Evolutionary conservation across 139 green algal genomes (phyloP), one percentile per base, ranked within the genome.

Genomic region (Coelastrella sp.): DNA sequence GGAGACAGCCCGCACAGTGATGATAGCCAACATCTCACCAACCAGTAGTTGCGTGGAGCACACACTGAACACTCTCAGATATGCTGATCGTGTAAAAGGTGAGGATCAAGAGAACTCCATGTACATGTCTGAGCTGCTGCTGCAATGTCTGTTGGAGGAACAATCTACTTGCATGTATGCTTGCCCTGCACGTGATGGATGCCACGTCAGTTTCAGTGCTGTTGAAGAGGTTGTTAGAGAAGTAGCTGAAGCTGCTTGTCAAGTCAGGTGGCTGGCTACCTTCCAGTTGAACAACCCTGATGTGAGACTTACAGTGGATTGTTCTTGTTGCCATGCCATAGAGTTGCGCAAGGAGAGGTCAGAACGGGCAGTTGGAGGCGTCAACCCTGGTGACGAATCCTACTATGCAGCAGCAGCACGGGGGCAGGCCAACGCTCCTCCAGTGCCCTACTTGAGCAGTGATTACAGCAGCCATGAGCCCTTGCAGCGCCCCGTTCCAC

Each of bases 41-140:
- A 96, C 91, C 75, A 89, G 85, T 9, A 76, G 74, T 13, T 96
- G 89, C 38, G 98, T 98, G 76, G 97, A 99, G 92, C 96, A 99
- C 91, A 99, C 96, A 8, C 94, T 99, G 60, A 99, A 99, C 91
- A 99, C 97, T 17, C 92, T 99, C 77, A 90, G 97, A 32, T 99
- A 99, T 83, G 96, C 97, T 9, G 96, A 99, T 90, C 90, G 97
- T 11, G 95, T 98, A n/a, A 98, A 98, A 89, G 95, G 94, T 93
- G 77, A 85, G 81, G 9, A n/a, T n/a, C n/a, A n/a, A n/a, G n/a
- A n/a, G n/a, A n/a, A n/a, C n/a, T n/a, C n/a, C n/a, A n/a, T n/a
- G n/a, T n/a, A n/a, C n/a, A n/a, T n/a, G n/a, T n/a, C n/a, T n/a
- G n/a, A 57, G 45, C 45, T 57, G 45, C 45, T 23, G 45, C 45